Percentiles rank a stretch among this genome's conserved stretches.
phyloP scores from a whole-genome alignment of 345 rosid species.

The Streptanthus diversifolius region DNA sequence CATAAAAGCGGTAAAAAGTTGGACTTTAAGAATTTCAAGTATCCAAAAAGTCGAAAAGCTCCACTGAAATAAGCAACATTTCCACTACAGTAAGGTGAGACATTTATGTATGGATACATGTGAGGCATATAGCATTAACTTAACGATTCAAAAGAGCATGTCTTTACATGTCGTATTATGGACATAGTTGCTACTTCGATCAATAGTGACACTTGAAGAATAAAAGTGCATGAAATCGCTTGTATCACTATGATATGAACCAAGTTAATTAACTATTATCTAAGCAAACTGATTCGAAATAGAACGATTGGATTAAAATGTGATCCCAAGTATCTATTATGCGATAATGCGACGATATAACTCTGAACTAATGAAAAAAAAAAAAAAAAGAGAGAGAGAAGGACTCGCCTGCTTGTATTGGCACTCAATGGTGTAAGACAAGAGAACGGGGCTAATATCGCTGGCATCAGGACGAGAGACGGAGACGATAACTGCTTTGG shows the following conservation, averaged over 20 bases:
- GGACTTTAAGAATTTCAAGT: not conserved
- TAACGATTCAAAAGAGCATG: not conserved
- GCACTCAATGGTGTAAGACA: conserved; percentile 78
- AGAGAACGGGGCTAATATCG: conserved; percentile 81
- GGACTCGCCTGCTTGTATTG: conserved; percentile 79
- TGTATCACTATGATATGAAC: not conserved
- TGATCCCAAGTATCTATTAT: too few relatives aligned
- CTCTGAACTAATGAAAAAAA: not conserved
- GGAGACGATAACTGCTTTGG: conserved; percentile 62
- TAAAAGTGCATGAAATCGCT: not conserved
- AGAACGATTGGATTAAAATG: too few relatives aligned
- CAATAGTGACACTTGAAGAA: not conserved
- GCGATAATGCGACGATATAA: not conserved
- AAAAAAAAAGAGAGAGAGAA: not conserved
- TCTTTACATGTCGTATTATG: not conserved
- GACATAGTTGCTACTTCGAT: not conserved
- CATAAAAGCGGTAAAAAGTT: conserved; percentile 10
- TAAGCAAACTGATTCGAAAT: not conserved
- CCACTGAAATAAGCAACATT: not conserved
- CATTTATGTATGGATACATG: not conserved
- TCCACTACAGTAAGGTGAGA: conserved; percentile 1
- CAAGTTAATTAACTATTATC: not conserved
- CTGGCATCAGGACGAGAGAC: conserved; percentile 87
- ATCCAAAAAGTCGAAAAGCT: too few relatives aligned
- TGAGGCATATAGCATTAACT: not conserved